Conservation (phyloP, 2,329 filamentous ascomycete genomes). For the Trichoderma endophyticum region DNA sequence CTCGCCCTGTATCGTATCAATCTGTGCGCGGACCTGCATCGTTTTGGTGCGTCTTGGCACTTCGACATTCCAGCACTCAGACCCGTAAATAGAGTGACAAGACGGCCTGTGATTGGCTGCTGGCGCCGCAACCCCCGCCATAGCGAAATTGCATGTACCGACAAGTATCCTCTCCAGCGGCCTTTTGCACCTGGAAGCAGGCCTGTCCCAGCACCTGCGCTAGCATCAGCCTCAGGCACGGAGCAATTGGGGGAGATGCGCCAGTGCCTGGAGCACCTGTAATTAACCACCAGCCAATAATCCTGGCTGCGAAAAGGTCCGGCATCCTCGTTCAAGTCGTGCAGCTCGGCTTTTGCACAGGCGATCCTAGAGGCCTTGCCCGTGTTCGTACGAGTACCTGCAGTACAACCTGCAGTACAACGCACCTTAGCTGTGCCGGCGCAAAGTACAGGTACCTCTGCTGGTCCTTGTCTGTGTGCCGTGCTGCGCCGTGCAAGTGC, state of each 20-base stretch:
- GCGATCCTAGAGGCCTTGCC: not conserved
- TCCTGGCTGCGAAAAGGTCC: slow-evolving; percentile 10
- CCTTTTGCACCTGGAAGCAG: not conserved
- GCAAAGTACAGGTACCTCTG: not conserved
- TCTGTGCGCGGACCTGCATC: slow-evolving; percentile 4
- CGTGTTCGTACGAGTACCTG: not conserved
- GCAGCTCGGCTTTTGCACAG: slow-evolving; percentile 12
- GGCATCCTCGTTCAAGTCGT: slow-evolving; percentile 10
- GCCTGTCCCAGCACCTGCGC: slow-evolving; percentile 10
- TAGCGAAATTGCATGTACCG: slow-evolving; percentile 18
- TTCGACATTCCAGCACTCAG: not conserved
- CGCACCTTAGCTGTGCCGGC: not conserved
- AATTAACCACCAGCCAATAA: not conserved
- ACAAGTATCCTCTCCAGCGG: not conserved
- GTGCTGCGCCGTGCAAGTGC: not conserved
- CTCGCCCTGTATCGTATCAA: not conserved
- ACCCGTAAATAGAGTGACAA: not conserved
- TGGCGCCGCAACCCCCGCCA: not conserved
- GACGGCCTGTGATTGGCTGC: not conserved
- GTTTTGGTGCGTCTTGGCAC: slow-evolving; percentile 3
- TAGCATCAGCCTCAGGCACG: not conserved
- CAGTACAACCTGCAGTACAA: not conserved
- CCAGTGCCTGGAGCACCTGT: not conserved
- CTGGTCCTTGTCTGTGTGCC: not conserved
- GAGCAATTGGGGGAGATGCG: not conserved